Base-by-base conservation (phyloP, 2,329 filamentous ascomycete genomes). In the Aspergillus carbonarius region DNA sequence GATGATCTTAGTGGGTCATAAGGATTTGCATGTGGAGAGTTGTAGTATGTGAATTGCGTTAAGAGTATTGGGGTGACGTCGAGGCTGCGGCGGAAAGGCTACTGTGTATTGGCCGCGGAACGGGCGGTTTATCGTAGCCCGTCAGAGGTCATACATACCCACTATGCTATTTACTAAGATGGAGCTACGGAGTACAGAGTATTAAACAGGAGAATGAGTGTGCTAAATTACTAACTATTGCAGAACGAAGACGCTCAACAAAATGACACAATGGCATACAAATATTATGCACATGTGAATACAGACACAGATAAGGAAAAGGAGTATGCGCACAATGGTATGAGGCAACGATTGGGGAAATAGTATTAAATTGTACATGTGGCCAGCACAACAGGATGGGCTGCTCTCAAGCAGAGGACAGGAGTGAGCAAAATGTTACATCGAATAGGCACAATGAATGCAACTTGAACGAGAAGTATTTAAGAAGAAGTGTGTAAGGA, bases 341-440 rank as follows among this genome's bases (percentile, higher is more conserved):
- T 74, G 70, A 71, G 65, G 65, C 61, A 70, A 68, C 54, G 66
- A 70, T 63, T 60, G 66, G 63, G 60, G 59, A 60, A 59, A 63
- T 53, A 54, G 60, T 58, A 73, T 71, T 72, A 74, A 69, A 73
- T 70, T 71, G 71, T 74, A 75, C 72, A 71, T 74, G 72, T 76
- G 74, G 62, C 74, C 74, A 74, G 74, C 74, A 77, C 74, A 74
- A 62, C 68, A 30, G 3, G 40, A 68, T 60, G 57, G 64, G 63
- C 42, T 47, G 42, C 42, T 64, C 58, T 60, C 58, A 63, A 63
- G 52, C 54, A 61, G 61, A 60, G 51, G 52, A 49, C 47, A 47
- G 47, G 30, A 55, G 37, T 62, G 67, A 66, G 62, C 52, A 62
- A 65, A 55, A 67, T 68, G 72, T 73, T 73, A 73, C 69, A 73